phyloP scores from a whole-genome alignment of 129 eudicot species.

The Saussurea involucrata region DNA sequence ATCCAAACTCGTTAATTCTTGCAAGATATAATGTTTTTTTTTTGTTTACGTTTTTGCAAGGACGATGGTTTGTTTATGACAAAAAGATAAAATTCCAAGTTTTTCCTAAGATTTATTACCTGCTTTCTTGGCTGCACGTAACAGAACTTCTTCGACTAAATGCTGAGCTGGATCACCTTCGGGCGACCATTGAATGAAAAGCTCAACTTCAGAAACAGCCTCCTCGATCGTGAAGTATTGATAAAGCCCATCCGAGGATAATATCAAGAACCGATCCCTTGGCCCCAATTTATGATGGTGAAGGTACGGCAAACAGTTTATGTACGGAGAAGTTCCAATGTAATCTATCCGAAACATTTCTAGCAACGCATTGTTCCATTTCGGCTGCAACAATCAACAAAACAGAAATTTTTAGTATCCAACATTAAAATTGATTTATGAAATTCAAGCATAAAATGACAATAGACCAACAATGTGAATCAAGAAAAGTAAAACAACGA shows the following conservation, averaged over 20 bases:
- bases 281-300: conserved; percentile 83
- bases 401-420: conserved; percentile 13
- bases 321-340: conserved; percentile 64
- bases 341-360: conserved; percentile 88
- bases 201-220: conserved; percentile 88
- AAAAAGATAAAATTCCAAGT: background rate
- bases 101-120: conserved; percentile 37
- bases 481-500: background rate
- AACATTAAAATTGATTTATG: background rate
- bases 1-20: background rate
- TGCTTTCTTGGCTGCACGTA: conserved; percentile 93
- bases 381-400: conserved; percentile 56
- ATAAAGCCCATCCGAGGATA: conserved; percentile 89
- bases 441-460: background rate
- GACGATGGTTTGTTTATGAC: background rate
- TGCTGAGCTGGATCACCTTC: conserved; percentile 99
- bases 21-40: background rate
- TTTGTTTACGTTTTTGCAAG: background rate
- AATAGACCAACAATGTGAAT: background rate
- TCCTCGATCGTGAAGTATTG: conserved; percentile 94
- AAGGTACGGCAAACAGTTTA: conserved; percentile 70
- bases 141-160: conserved; percentile 74
- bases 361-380: conserved; percentile 92
- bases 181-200: conserved; percentile 76
- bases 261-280: conserved; percentile 70